Evolutionary conservation across 2,329 filamentous ascomycete species (phyloP), one percentile per base, ranked within the genome.

Genomic region (Emericellopsis cladophorae): DNA sequence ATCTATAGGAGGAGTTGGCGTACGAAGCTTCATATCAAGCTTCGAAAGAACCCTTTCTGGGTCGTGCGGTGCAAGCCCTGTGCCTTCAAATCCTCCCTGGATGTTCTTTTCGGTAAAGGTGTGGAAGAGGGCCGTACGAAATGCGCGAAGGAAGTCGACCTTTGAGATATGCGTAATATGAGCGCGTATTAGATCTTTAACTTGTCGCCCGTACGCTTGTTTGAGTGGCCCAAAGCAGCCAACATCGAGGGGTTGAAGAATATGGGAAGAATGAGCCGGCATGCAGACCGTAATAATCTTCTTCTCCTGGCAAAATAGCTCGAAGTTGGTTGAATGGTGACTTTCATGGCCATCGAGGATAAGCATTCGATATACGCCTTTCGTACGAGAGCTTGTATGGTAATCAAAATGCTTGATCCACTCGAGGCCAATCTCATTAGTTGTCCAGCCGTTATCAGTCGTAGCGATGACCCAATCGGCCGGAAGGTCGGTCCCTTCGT

Each of bases 231-330:
- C 44, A 49, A 65, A 66, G 47, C 50, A 58, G 21, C 49, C 51
- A 34, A 64, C 48, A 54, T 65, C 52, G 39, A 66, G 57, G 38
- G 56, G 60, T 49, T 67, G 52, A 16, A 60, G 53, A 14, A 60
- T 40, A 50, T 65, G 49, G 42, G 55, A 65, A 24, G 49, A 58
- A 46, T 62, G 46, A 12, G 51, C 6, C 40, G 53, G 56, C 42
- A 64, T 58, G 42, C 41, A 64, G 46, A 61, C 48, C 38, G 51
- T 53, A 40, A 61, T 56, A 47, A 66, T 62, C 36, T 61, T 57
- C 38, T 61, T 44, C n/a, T 32, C 31, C 54, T 52, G 52, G 44
- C 47, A 65, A 44, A 52, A 56, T 24, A 54, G 31, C 35, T 62
- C 40, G 42, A 66, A 64, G 42, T 58, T 44, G 21, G 48, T 42